Evolutionary conservation across 2,329 filamentous ascomycete species (phyloP).

Genomic region (Daldinia sp.): DNA sequence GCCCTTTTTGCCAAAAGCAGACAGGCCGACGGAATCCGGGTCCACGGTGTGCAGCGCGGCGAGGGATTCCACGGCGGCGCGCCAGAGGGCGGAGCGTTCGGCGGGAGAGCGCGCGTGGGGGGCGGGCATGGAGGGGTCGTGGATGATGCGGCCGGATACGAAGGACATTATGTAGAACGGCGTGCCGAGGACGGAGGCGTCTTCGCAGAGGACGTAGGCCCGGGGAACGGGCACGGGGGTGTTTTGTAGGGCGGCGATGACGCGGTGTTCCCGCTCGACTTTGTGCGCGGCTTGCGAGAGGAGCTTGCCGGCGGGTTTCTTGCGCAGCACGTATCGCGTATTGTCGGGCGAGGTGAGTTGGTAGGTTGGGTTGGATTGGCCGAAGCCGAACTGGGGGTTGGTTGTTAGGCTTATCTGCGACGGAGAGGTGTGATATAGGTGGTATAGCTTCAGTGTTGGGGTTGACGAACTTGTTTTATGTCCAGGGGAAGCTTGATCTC

Average conservation of each 20-base stretch:
- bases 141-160: constrained; percentile 90
- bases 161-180: constrained; percentile 98
- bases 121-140: constrained; percentile 77
- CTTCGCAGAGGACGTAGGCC: constrained; percentile 86
- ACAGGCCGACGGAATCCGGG: constrained; percentile 71
- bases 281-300: constrained; percentile 94
- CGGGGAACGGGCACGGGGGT: constrained; percentile 88
- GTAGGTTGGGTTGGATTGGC: constrained; percentile 97
- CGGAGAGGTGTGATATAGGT: neutral
- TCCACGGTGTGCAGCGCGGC: constrained; percentile 84
- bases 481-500: constrained; percentile 83
- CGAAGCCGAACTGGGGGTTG: constrained; percentile 82
- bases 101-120: constrained; percentile 63
- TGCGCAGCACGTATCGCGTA: constrained; percentile 85
- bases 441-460: neutral
- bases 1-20: constrained; percentile 73
- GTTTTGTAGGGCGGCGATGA: constrained; percentile 80
- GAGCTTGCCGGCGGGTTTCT: constrained; percentile 96
- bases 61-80: constrained; percentile 81
- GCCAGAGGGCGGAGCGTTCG: constrained; percentile 84
- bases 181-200: constrained; percentile 80
- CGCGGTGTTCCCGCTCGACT: constrained; percentile 93
- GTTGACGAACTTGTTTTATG: constrained; percentile 78
- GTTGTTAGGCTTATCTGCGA: constrained; percentile 6
- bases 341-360: constrained; percentile 79